Conservation (phyloP, 768 basidiomycete genomes). For the Rickenella mellea region DNA sequence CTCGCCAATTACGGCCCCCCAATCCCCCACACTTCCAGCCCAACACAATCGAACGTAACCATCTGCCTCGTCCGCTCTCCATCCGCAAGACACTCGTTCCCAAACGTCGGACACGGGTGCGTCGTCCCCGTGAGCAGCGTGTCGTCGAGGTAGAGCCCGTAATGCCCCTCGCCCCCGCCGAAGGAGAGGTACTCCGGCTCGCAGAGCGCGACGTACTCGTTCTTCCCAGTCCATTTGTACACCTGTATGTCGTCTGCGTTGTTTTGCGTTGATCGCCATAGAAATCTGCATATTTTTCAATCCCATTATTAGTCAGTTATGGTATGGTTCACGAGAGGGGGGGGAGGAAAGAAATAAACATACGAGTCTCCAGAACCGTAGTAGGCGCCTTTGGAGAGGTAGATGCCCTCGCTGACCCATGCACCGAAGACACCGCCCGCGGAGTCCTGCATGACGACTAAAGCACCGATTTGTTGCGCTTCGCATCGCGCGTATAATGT, state of each 20-base stretch:
- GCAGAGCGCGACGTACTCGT: slow-evolving; percentile 85
- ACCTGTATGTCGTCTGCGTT: slow-evolving; percentile 44
- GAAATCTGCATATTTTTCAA: slow-evolving; percentile 40
- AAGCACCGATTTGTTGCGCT: too few species aligned
- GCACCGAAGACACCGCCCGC: slow-evolving; percentile 66
- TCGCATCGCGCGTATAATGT: slow-evolving; percentile 74
- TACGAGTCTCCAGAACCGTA: slow-evolving; percentile 88
- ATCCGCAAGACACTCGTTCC: slow-evolving; percentile 62
- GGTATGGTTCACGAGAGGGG: background rate
- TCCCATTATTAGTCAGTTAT: background rate
- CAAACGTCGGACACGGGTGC: slow-evolving; percentile 77
- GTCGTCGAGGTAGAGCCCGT: slow-evolving; percentile 82
- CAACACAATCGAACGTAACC: slow-evolving; percentile 81
- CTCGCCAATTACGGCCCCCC: too few species aligned
- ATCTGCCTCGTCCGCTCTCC: slow-evolving; percentile 36
- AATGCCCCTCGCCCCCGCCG: slow-evolving; percentile 87
- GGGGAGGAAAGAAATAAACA: slow-evolving; percentile 21
- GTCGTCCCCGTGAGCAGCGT: slow-evolving; percentile 77
- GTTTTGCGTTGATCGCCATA: slow-evolving; percentile 54
- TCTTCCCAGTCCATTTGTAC: slow-evolving; percentile 80
- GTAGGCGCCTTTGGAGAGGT: slow-evolving; percentile 53
- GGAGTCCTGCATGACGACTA: slow-evolving; percentile 61
- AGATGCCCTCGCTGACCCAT: slow-evolving; percentile 71
- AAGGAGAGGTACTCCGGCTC: slow-evolving; percentile 76
- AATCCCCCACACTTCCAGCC: slow-evolving; percentile 85